phyloP scores from a whole-genome alignment of 257 asterid genomes.

The Przewalskia tangutica region DNA sequence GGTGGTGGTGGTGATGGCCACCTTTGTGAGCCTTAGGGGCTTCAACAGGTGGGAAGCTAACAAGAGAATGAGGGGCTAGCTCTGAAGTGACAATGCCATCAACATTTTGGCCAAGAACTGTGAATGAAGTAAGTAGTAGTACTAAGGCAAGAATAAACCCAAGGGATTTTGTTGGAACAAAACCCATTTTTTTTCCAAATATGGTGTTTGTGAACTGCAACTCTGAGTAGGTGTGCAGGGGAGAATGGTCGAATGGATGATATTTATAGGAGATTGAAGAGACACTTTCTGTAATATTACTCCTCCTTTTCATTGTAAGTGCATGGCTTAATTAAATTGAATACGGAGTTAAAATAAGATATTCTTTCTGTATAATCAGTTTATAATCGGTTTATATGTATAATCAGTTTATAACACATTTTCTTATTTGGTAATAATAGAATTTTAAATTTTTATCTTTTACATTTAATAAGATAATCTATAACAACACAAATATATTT shows the following conservation, averaged over 20 bases:
- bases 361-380: too few relatives aligned
- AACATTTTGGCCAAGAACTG: not conserved
- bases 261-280: not conserved
- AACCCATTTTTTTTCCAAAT: not conserved
- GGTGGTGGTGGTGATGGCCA: conserved; percentile 19
- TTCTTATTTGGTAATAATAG: too few relatives aligned
- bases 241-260: too few relatives aligned
- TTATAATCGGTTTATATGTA: too few relatives aligned
- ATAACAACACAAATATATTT: too few relatives aligned
- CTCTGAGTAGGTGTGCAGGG: not conserved
- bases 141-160: not conserved
- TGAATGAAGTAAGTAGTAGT: not conserved
- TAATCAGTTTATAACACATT: too few relatives aligned
- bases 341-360: too few relatives aligned
- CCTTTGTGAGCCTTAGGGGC: conserved; percentile 10
- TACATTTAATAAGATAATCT: too few relatives aligned
- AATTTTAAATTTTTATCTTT: too few relatives aligned
- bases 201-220: not conserved
- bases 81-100: not conserved
- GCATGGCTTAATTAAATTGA: too few relatives aligned
- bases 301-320: not conserved
- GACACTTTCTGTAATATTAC: not conserved
- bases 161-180: not conserved
- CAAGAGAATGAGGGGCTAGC: not conserved
- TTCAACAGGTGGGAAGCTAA: conserved; percentile 9